Base-by-base conservation (phyloP, 2,329 filamentous ascomycete species). In the Fusarium equiseti region DNA sequence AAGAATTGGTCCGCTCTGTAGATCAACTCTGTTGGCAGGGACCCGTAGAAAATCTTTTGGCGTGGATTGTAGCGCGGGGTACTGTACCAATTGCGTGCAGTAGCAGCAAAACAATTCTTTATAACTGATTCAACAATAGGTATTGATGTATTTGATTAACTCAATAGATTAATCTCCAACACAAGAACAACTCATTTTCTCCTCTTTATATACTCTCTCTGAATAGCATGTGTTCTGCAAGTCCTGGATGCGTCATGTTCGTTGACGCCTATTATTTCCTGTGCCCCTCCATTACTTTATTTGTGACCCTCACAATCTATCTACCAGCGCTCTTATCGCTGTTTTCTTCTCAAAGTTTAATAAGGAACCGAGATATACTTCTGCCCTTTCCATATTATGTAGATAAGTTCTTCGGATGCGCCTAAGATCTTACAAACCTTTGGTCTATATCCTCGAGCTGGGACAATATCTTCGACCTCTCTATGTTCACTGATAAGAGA, bases 11-110 rank as follows among this genome's bases (percentile, higher is more conserved):
- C 53, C 62, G 67, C 42, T 59, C 45, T 42, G 68, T 71, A 50
- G 67, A 71, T 71, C 68, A 62, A 66, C 52, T 68, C 65, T 59
- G 59, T 52, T 71, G 60, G 68, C 63, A 63, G 45, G 63, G 68
- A 52, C 59, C 62, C 57, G 59, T 57, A 74, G 67, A 73, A 75
- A 76, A 75, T 73, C 46, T 72, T 76, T 76, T 70, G 71, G 69
- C 66, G 66, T 63, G 61, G 57, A 29, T 32, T 51, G 53, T 59
- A 74, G 70, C 71, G 74, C 74, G 73, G 74, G 73, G 72, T 75
- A 63, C 53, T 53, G 15, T 51, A 13, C 20, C 24, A 27, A 53
- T 53, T 42, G 38, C 43, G 32, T 56, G 32, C 43, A 56, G 29
- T 16, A 51, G 43, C 38, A 26, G 13, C 18, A 27, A 38, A n/a